Evolutionary conservation across 345 rosid genomes (phyloP).

Genomic region (Dovyalis caffra): DNA sequence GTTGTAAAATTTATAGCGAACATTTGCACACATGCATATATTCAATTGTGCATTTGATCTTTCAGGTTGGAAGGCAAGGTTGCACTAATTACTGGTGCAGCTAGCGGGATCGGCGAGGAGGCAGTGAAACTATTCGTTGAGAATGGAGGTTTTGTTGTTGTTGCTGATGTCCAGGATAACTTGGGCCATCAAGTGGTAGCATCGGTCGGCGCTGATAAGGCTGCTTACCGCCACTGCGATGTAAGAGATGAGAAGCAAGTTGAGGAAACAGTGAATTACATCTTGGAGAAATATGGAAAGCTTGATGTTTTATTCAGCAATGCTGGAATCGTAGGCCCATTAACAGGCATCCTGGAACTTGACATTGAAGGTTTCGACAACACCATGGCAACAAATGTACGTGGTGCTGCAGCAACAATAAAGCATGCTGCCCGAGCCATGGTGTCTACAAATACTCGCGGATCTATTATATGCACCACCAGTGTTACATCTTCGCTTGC

Average conservation of each 20-base stretch:
- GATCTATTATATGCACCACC: constrained; percentile 80
- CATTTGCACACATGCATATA: no score
- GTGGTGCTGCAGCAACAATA: constrained; percentile 70
- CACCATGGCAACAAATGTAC: constrained; percentile 61
- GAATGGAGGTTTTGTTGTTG: constrained; percentile 67
- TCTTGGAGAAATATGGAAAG: constrained; percentile 49
- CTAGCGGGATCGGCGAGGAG: constrained; percentile 89
- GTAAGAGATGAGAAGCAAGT: constrained; percentile 78
- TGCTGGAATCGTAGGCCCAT: constrained; percentile 73
- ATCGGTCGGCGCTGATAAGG: constrained; percentile 45
- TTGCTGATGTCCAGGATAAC: constrained; percentile 71
- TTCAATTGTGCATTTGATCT: background rate
- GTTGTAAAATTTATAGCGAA: background rate
- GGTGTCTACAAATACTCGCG: constrained; percentile 58
- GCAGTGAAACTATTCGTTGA: constrained; percentile 59
- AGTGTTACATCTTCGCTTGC: constrained; percentile 57
- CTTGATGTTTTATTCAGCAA: constrained; percentile 79
- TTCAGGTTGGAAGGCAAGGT: constrained; percentile 82
- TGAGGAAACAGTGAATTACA: constrained; percentile 52
- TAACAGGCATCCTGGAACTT: constrained; percentile 56
- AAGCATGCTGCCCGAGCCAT: constrained; percentile 83
- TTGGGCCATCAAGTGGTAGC: constrained; percentile 48
- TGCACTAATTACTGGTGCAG: constrained; percentile 80
- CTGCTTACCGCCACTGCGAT: constrained; percentile 62
- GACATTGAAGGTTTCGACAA: constrained; percentile 53